Base-by-base conservation (phyloP, 495 filamentous ascomycete species). In the Clavariopsis aquatica region DNA sequence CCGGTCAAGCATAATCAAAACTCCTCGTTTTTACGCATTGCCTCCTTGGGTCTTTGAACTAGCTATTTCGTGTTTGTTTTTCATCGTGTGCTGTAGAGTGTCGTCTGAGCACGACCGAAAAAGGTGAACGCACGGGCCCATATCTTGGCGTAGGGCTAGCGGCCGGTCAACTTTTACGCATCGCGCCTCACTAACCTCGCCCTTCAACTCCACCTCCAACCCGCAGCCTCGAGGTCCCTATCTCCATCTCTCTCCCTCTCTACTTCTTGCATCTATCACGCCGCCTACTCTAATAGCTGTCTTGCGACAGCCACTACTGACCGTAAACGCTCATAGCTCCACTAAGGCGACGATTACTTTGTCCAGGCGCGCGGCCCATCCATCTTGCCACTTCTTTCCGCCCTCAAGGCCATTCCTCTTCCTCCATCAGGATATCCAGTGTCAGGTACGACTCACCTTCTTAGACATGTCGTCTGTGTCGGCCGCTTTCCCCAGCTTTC, bases 381-480 rank as follows among this genome's bases (percentile, higher is more conserved):
- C 24, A 28, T 15, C 24, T 51, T 52, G 24, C 49, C 49, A 19
- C 20, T 29, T 52, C 49, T 27, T 52, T 13, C 22, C 24, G 5
- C 49, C 24, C 20, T 17, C 38, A 43, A 9, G 38, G 38, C 38
- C 38, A 3, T 17, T 17, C 38, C 38, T 43, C 38, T 43, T 36
- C 52, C 29, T 56, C 29, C 52, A 56, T 13, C 29, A 56, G 52
- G 52, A 56, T 36, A 13, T 22, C 52, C 52, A 56, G 28, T 56
- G 28, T 36, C 29, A 56, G 52, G 52, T 56, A 56, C 52, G 52
- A 38, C 38, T n/a, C 15, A 43, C 38, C 38, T 17, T 43, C 38
- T 17, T n/a, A 43, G 38, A 43, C 5, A 43, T 9, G 38, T 17
- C n/a, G 38, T 43, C 38, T 43, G 38, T n/a, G 38, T 51, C 19